Percentiles rank a stretch among this genome's conserved stretches.
These are phyloP conservation scores for Aegilops sharonensis DNA, from an alignment of 176 grass and related monocot species.

Conservation along the genomic window DNA sequence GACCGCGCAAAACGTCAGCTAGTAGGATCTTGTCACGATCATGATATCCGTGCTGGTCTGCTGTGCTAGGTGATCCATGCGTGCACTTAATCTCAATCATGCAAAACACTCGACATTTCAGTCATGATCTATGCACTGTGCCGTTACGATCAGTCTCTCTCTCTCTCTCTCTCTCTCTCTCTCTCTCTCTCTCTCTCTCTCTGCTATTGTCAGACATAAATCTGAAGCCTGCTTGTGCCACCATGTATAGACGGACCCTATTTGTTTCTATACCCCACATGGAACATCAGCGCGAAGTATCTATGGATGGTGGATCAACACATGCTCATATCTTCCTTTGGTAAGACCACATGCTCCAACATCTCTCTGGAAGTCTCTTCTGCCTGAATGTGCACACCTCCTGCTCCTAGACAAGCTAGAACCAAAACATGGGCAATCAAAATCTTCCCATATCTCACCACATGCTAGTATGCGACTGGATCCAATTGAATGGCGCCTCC, in stretches of 20 bases:
- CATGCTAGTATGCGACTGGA: constrained; percentile 5
- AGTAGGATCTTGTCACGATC: neutral
- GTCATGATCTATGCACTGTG: too few species aligned
- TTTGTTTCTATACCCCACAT: neutral
- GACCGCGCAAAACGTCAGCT: neutral
- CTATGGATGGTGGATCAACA: too few species aligned
- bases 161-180: too few species aligned
- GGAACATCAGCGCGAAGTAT: neutral
- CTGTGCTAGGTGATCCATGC: neutral
- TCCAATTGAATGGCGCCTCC: neutral
- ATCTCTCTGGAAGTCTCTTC: constrained; percentile 10
- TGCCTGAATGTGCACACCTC: neutral
- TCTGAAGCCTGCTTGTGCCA: neutral
- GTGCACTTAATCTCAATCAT: neutral
- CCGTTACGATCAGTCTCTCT: too few species aligned
- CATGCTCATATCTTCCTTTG: constrained; percentile 20
- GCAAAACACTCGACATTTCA: too few species aligned
- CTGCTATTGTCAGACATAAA: constrained; percentile 16
- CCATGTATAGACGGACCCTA: too few species aligned
- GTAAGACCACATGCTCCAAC: constrained; percentile 16
- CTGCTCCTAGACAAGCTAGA: neutral
- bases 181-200: too few species aligned
- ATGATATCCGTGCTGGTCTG: neutral
- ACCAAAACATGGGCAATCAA: neutral
- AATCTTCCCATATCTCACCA: constrained; percentile 29